These are phyloP conservation scores for Fusarium brachygibbosum DNA, from an alignment of 2,329 filamentous ascomycete species.

Conservation along the genomic window DNA sequence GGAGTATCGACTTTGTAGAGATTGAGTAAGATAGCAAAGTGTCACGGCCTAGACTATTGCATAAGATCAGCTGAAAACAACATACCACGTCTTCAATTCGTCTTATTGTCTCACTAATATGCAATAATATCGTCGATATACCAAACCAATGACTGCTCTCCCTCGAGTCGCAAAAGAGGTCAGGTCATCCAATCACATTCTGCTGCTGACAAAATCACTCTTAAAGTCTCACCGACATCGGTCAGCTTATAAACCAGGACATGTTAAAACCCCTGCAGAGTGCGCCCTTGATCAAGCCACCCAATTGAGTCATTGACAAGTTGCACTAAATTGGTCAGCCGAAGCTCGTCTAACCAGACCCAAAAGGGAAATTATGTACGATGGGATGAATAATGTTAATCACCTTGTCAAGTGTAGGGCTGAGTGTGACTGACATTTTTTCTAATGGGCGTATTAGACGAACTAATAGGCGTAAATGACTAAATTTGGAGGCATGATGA, in stretches of 20 bases:
- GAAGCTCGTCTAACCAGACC: background rate
- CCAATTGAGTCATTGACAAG: background rate
- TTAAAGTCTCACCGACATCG: slow-evolving; percentile 2
- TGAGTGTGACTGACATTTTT: slow-evolving; percentile 1
- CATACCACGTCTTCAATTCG: background rate
- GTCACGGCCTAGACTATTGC: background rate
- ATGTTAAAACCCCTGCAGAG: background rate
- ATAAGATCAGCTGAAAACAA: background rate
- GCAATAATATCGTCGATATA: background rate
- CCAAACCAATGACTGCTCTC: background rate
- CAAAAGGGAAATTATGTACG: background rate
- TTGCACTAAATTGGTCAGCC: background rate
- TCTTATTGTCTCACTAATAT: background rate
- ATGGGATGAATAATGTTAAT: background rate
- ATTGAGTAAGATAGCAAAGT: slow-evolving; percentile 6
- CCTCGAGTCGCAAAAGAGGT: background rate
- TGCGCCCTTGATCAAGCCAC: background rate
- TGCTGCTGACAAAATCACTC: background rate
- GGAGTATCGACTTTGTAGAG: slow-evolving; percentile 43
- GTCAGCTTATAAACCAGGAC: background rate
- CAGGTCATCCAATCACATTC: background rate
- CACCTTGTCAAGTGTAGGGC: background rate
- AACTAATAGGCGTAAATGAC: background rate
- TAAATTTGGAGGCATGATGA: background rate
- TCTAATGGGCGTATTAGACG: background rate